phyloP scores from a whole-genome alignment of 208 protist species.

The Trichomonas vaginalis region DNA sequence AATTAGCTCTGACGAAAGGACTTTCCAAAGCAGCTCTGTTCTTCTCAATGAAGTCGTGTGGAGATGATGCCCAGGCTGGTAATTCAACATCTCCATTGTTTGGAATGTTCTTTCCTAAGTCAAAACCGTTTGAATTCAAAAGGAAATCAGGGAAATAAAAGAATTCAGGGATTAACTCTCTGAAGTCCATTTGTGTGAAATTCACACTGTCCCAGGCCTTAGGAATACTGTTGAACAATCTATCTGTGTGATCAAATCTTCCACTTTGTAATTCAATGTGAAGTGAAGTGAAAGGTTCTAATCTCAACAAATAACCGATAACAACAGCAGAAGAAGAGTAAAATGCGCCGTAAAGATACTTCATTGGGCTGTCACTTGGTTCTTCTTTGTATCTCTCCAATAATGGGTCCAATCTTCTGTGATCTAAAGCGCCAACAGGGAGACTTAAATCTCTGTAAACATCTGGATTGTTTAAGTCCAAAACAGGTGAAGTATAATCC shows the following conservation, averaged over 20 bases:
- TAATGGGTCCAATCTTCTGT: not conserved
- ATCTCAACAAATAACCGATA: not conserved
- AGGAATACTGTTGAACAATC: conserved; percentile 13
- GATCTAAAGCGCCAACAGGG: not conserved
- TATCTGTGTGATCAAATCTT: not conserved
- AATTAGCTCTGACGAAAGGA: conserved; percentile 52
- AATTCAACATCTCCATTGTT: conserved; percentile 29
- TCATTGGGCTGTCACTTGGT: not conserved
- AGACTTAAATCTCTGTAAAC: not conserved
- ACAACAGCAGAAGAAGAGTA: conserved; percentile 6
- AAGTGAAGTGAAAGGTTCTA: conserved; percentile 1
- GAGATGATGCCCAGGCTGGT: conserved; percentile 34
- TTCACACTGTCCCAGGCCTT: not conserved
- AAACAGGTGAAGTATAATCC: not conserved
- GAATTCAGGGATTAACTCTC: conserved; percentile 43
- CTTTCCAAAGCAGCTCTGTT: conserved; percentile 36
- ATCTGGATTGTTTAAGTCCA: not conserved
- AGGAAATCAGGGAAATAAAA: conserved; percentile 46
- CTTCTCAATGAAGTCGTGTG: conserved; percentile 34
- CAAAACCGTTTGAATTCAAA: conserved; percentile 27
- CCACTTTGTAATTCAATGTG: conserved; percentile 8
- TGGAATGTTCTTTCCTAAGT: conserved; percentile 27
- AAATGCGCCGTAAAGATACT: not conserved
- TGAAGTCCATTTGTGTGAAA: conserved; percentile 12
- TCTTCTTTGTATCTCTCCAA: not conserved